Percentiles rank a stretch among this genome's conserved stretches.
Evolutionary conservation across 108 stramenopile genomes (phyloP).

Genomic region (Fistulifera solaris): DNA sequence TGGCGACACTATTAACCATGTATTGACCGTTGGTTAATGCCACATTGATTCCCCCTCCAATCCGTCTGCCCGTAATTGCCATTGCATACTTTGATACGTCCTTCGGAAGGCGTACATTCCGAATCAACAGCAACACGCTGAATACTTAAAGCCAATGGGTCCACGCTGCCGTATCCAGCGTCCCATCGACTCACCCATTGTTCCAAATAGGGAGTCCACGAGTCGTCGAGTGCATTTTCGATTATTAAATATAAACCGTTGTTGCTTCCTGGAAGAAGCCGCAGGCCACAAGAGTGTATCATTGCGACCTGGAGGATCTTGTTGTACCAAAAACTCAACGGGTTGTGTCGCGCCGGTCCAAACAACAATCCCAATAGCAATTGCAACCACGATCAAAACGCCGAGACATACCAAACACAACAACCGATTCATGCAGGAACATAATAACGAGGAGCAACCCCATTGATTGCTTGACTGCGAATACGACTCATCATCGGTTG

Average conservation of each 20-base stretch:
- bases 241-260: conserved; percentile 44
- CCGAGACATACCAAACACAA: too few species aligned
- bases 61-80: conserved; percentile 71
- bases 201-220: conserved; percentile 47
- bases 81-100: conserved; percentile 69
- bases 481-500: too few species aligned
- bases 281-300: too few species aligned
- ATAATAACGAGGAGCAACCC: too few species aligned
- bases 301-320: too few species aligned
- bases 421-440: too few species aligned
- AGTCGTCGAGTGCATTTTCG: conserved; percentile 42
- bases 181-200: conserved; percentile 11
- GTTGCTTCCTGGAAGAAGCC: too few species aligned
- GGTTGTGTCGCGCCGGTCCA: too few species aligned
- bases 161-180: not conserved
- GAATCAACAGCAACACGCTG: not conserved
- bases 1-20: conserved; percentile 54
- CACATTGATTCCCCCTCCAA: conserved; percentile 77
- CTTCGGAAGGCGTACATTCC: conserved; percentile 33
- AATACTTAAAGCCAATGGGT: not conserved
- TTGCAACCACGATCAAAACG: too few species aligned
- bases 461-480: too few species aligned
- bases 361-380: too few species aligned
- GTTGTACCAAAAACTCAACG: too few species aligned
- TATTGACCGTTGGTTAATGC: conserved; percentile 17